Conservation (phyloP, 2,329 filamentous ascomycete species). For the Cladosporium colombiae region DNA sequence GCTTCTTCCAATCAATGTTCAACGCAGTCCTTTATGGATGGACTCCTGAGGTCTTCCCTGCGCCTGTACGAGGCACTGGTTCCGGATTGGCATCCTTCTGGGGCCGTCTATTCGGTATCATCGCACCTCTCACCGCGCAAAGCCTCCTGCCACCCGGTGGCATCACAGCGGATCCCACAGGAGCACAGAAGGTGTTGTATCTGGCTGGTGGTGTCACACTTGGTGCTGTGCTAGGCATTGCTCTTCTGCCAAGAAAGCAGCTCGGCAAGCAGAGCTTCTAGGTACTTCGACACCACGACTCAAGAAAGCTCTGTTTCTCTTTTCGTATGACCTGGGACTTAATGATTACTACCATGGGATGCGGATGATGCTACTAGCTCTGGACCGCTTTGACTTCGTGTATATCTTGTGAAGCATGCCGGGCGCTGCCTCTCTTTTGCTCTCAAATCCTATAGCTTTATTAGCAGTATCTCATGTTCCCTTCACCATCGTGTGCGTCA, state of each 20-base stretch:
- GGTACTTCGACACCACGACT: background rate
- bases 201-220: conserved; percentile 58
- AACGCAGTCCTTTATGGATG: conserved; percentile 55
- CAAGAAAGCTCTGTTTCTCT: background rate
- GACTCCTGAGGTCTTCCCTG: conserved; percentile 55
- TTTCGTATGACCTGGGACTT: background rate
- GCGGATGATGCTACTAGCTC: background rate
- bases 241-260: conserved; percentile 47
- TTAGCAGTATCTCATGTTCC: background rate
- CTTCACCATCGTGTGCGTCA: background rate
- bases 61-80: conserved; percentile 53
- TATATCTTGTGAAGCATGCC: background rate
- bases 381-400: background rate
- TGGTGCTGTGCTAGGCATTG: conserved; percentile 55
- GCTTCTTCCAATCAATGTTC: conserved; percentile 55
- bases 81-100: conserved; percentile 61
- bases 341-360: background rate
- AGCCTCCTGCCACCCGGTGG: conserved; percentile 35
- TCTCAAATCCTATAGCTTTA: background rate
- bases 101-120: conserved; percentile 60
- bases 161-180: conserved; percentile 26
- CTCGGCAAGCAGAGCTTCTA: conserved; percentile 40
- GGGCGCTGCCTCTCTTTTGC: background rate
- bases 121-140: conserved; percentile 58
- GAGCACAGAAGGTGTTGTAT: conserved; percentile 56